Evolutionary conservation across 352 stramenopile genomes (phyloP).

Genomic region (Phytophthora syringae): DNA sequence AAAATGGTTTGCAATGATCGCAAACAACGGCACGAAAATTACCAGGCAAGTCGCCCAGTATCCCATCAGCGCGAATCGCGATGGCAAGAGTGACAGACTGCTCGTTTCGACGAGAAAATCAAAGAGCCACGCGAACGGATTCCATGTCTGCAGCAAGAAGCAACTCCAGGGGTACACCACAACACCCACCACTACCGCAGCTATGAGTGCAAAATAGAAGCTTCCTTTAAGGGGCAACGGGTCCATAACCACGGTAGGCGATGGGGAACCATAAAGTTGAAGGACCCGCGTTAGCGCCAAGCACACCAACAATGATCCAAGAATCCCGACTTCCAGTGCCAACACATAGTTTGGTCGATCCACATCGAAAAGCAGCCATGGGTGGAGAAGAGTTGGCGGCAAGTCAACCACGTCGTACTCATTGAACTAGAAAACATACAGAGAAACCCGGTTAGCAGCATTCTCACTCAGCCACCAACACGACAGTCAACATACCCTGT

Average conservation of each 20-base stretch:
- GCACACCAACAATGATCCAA: slow-evolving; percentile 57
- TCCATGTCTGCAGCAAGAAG: slow-evolving; percentile 66
- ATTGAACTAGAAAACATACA: slow-evolving; percentile 25
- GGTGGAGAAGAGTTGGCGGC: slow-evolving; percentile 3
- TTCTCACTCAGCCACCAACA: background rate
- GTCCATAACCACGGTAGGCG: slow-evolving; percentile 43
- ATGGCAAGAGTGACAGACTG: slow-evolving; percentile 15
- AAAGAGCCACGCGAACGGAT: slow-evolving; percentile 68
- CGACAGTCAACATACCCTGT: slow-evolving; percentile 35
- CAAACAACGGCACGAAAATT: slow-evolving; percentile 65
- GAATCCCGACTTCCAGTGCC: slow-evolving; percentile 63
- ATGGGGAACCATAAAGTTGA: slow-evolving; percentile 43
- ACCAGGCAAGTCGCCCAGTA: slow-evolving; percentile 66
- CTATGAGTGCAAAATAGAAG: slow-evolving; percentile 40
- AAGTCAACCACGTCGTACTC: slow-evolving; percentile 30
- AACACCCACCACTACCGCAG: slow-evolving; percentile 33
- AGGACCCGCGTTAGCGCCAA: slow-evolving; percentile 57
- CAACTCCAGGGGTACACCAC: slow-evolving; percentile 74
- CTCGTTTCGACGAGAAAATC: slow-evolving; percentile 46
- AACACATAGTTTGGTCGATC: slow-evolving; percentile 53
- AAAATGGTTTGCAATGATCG: slow-evolving; percentile 41
- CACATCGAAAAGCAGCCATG: slow-evolving; percentile 41
- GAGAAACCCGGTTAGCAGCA: background rate
- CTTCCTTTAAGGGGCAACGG: slow-evolving; percentile 37
- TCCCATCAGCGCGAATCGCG: slow-evolving; percentile 47